Evolutionary conservation across 208 protist genomes (phyloP).

Genomic region (Trypanosoma rangeli): DNA sequence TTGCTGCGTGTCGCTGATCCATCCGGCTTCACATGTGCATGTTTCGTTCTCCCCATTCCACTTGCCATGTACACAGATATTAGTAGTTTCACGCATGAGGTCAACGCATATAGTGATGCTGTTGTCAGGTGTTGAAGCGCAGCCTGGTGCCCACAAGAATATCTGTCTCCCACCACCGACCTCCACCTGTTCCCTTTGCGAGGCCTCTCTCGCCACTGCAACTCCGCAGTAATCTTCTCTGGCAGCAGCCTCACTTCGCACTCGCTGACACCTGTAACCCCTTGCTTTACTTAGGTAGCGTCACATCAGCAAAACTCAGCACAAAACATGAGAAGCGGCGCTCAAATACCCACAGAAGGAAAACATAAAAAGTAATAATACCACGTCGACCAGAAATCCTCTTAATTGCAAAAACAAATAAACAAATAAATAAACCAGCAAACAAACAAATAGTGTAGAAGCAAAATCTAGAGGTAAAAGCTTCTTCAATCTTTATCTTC

Average conservation of each 20-base stretch:
- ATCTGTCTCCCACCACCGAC: background rate
- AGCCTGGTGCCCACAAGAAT: background rate
- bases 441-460: too few species aligned
- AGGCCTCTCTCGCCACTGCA: background rate
- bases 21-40: slow-evolving; percentile 37
- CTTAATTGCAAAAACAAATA: too few species aligned
- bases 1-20: slow-evolving; percentile 33
- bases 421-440: background rate
- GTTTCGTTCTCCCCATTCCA: slow-evolving; percentile 21
- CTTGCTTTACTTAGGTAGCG: background rate
- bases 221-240: background rate
- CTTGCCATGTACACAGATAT: slow-evolving; percentile 37
- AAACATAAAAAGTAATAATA: background rate
- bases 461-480: too few species aligned
- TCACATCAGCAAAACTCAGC: background rate
- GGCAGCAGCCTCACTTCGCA: background rate
- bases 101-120: background rate
- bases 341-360: background rate
- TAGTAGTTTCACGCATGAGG: background rate
- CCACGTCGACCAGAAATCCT: background rate
- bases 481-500: too few species aligned
- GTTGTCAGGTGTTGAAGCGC: background rate
- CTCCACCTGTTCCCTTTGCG: background rate
- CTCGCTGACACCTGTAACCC: background rate
- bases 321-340: background rate